phyloP scores from a whole-genome alignment of 1,284 basidiomycete genomes.

The Papiliotrema nemorosa region DNA sequence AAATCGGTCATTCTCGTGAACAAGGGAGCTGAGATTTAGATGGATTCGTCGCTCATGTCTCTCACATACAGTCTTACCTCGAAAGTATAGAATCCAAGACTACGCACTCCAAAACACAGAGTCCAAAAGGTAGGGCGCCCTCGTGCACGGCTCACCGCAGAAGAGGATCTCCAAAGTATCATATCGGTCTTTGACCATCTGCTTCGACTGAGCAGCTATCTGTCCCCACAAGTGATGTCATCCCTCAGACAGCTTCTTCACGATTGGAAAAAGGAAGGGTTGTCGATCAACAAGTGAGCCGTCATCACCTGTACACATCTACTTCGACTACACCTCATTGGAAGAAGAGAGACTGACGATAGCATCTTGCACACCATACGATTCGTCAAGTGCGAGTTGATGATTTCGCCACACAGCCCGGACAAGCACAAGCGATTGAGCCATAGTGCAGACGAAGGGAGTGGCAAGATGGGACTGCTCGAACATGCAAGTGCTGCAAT shows the following conservation, averaged over 20 bases:
- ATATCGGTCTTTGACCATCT: too few species aligned
- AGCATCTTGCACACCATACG: not conserved
- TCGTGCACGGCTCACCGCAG: not conserved
- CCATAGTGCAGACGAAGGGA: not conserved
- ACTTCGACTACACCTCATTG: not conserved
- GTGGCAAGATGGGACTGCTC: not conserved
- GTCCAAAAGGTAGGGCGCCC: not conserved
- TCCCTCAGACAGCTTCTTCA: slow-evolving; percentile 1
- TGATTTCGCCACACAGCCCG: not conserved
- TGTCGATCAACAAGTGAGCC: slow-evolving; percentile 9
- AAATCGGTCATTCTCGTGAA: not conserved
- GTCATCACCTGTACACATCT: too few species aligned
- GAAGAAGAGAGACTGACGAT: not conserved
- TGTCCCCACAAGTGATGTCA: slow-evolving; percentile 6
- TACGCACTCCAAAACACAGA: not conserved
- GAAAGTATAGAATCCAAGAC: not conserved
- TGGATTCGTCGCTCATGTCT: not conserved
- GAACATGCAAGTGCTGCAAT: not conserved
- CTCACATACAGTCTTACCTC: not conserved
- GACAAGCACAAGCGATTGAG: not conserved
- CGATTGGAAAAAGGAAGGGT: slow-evolving; percentile 8
- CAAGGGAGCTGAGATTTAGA: not conserved
- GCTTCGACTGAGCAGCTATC: not conserved
- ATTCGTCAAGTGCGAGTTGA: not conserved
- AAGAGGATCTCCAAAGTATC: too few species aligned